phyloP scores from a whole-genome alignment of 2,329 filamentous ascomycete genomes.

The Knufia petricola region DNA sequence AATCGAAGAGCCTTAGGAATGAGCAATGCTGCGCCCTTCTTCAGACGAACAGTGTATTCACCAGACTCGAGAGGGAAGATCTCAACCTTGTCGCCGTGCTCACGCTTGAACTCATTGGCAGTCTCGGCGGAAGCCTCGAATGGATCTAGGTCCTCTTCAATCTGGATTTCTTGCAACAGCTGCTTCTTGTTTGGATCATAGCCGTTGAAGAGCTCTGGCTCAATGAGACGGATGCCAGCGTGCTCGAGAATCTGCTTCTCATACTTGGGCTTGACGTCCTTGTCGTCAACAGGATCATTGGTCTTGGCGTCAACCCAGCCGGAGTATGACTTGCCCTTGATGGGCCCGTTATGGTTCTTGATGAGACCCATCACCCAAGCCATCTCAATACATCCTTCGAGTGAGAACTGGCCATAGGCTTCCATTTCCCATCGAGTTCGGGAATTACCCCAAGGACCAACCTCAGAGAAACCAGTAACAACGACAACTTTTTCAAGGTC shows the following conservation, averaged over 20 bases:
- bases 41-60: slow-evolving; percentile 87
- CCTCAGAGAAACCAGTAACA: slow-evolving; percentile 89
- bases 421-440: slow-evolving; percentile 99
- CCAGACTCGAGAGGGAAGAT: slow-evolving; percentile 94
- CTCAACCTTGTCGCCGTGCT: slow-evolving; percentile 96
- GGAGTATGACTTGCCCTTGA: slow-evolving; percentile 94
- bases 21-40: slow-evolving; percentile 88
- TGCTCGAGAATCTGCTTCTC: slow-evolving; percentile 95
- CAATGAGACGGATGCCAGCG: slow-evolving; percentile 92
- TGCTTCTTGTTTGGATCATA: slow-evolving; percentile 99
- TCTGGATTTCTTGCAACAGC: slow-evolving; percentile 92
- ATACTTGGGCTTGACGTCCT: slow-evolving; percentile 95
- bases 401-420: slow-evolving; percentile 87
- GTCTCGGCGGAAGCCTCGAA: slow-evolving; percentile 97
- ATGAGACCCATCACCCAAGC: slow-evolving; percentile 99
- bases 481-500: slow-evolving; percentile 97
- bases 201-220: slow-evolving; percentile 90
- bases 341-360: slow-evolving; percentile 91
- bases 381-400: slow-evolving; percentile 98
- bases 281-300: slow-evolving; percentile 91
- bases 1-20: slow-evolving; percentile 97
- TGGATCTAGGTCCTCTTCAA: slow-evolving; percentile 91
- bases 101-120: slow-evolving; percentile 90
- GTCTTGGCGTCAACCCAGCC: slow-evolving; percentile 93
- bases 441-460: slow-evolving; percentile 98